Evolutionary conservation across 2,329 filamentous ascomycete genomes (phyloP), one percentile per base, ranked within the genome.

Genomic region (Huntiella bhutanensis): DNA sequence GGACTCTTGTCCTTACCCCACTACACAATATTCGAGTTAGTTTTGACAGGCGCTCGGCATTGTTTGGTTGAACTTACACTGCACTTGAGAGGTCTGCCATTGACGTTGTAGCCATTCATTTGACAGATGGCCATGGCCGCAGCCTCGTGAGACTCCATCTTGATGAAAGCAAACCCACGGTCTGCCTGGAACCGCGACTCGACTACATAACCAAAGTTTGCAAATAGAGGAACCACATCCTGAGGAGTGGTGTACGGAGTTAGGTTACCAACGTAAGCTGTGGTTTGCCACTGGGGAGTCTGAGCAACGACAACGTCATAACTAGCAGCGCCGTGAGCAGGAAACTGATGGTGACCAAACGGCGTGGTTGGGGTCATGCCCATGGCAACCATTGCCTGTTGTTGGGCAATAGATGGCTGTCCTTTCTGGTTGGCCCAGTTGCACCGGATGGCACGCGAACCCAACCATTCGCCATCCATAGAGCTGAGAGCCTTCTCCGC

Each of bases 381-480:
- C 84, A 96, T 94, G 49, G 86, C 82, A 52, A 81, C 81, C 85
- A 98, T 91, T 34, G 86, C 85, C 64, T 93, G 85, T 65, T 96
- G 91, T 66, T 98, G 88, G 42, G 87, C 86, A 62, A 96, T 95
- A 2, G 91, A 96, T 48, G 91, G 91, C 59, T 98, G 91, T n/a
- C 91, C 91, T 70, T 98, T 98, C 60, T 98, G 91, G 68, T 98
- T 98, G 51, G 91, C 91, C 91, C 91, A 98, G 70, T 98, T 98
- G 74, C 88, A 96, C 55, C 91, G 87, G 59, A 98, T 98, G 36
- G 91, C 91, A 53, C 91, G 83, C 56, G 91, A 96, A 46, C 91
- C 91, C 44, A 98, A 79, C 91, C 91, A 98, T 67, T 98, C 91
- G 52, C 91, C 91, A 58, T 98, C 91, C 91, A 98, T 98, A 52